These are phyloP conservation scores for Capsicum rhomboideum DNA, from an alignment of 257 asterid genomes.

Conservation along the genomic window DNA sequence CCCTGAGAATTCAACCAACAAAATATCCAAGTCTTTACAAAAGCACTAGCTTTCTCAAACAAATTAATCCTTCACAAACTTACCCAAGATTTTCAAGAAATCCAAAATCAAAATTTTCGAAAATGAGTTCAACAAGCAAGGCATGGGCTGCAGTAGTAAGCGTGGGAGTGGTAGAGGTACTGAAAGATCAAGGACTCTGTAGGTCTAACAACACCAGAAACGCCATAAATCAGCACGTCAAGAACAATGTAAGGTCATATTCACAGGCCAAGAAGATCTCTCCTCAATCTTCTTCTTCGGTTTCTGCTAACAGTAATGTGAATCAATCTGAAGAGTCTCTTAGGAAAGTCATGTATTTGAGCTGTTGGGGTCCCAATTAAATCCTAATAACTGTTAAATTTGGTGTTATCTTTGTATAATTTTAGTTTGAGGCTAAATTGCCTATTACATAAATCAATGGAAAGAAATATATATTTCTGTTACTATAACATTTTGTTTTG, in stretches of 20 bases:
- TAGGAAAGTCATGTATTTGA: slow-evolving; percentile 21
- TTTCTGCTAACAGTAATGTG: background rate
- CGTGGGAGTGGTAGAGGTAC: slow-evolving; percentile 9
- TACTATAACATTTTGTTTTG: background rate
- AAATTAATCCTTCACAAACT: background rate
- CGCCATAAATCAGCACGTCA: slow-evolving; percentile 4
- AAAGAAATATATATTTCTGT: background rate
- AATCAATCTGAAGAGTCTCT: slow-evolving; percentile 17
- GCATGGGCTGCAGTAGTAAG: slow-evolving; percentile 16
- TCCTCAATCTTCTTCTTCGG: slow-evolving; percentile 4
- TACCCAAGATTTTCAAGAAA: background rate
- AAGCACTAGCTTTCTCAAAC: background rate
- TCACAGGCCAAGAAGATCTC: slow-evolving; percentile 10
- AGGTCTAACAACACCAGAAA: slow-evolving; percentile 9
- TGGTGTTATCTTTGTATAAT: background rate
- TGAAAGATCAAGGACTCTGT: slow-evolving; percentile 19
- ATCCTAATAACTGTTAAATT: background rate
- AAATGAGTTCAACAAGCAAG: slow-evolving; percentile 20
- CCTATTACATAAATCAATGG: background rate
- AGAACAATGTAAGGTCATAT: slow-evolving; percentile 1
- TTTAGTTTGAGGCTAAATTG: background rate
- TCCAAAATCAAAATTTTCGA: background rate
- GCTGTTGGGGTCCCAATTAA: slow-evolving; percentile 26
- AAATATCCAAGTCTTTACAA: background rate
- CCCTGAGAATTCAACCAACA: background rate